phyloP scores from a whole-genome alignment of 1,139 yeast species.

The Blastobotrys petasosporus region DNA sequence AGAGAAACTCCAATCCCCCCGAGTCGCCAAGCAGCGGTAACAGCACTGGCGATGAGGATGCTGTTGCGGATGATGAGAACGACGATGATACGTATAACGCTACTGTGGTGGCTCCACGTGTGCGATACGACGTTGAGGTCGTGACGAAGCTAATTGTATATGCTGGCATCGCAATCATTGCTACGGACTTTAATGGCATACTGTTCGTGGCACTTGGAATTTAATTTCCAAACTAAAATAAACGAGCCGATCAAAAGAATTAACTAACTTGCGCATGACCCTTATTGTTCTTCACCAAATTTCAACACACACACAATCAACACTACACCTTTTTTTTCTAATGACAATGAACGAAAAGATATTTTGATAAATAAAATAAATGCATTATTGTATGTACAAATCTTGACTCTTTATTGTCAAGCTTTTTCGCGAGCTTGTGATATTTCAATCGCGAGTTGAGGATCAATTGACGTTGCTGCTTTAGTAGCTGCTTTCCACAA shows the following conservation, averaged over 20 bases:
- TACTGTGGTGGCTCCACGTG: slow-evolving; percentile 38
- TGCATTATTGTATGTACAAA: too few species aligned
- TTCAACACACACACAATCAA: background rate
- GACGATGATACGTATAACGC: slow-evolving; percentile 26
- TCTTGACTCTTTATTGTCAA: too few species aligned
- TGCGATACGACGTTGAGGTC: slow-evolving; percentile 67
- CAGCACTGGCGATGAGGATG: background rate
- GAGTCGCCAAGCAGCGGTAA: background rate
- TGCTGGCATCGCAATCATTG: slow-evolving; percentile 54
- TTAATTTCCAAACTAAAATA: slow-evolving; percentile 9
- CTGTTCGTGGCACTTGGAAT: slow-evolving; percentile 20
- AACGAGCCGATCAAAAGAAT: background rate
- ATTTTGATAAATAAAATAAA: too few species aligned
- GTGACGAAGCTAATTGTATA: slow-evolving; percentile 68
- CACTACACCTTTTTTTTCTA: background rate
- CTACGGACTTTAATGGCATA: slow-evolving; percentile 21
- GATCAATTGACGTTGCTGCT: background rate
- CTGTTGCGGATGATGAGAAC: slow-evolving; percentile 12
- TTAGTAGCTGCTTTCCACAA: background rate
- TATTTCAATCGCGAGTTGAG: background rate
- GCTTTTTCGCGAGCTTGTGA: too few species aligned
- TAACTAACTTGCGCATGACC: background rate
- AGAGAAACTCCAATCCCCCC: too few species aligned
- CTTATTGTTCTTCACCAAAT: background rate
- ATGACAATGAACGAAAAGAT: background rate